phyloP scores from a whole-genome alignment of 179 eudicot species.

The Carnegiea gigantea region DNA sequence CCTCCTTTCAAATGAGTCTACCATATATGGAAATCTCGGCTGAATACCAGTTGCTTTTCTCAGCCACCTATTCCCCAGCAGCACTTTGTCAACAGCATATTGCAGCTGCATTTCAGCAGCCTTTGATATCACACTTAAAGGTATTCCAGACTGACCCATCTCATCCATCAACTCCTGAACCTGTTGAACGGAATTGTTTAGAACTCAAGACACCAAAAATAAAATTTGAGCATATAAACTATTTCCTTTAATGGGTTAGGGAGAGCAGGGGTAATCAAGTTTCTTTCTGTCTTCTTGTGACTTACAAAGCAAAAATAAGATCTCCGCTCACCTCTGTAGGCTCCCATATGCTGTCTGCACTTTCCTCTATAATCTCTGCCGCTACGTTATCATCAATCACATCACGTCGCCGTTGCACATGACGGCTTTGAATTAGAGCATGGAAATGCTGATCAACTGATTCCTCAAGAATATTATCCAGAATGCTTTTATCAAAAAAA shows the following conservation, averaged over 20 bases:
- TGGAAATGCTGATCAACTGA: slow-evolving; percentile 88
- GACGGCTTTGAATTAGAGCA: slow-evolving; percentile 71
- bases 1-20: slow-evolving; percentile 95
- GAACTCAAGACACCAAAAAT: neutral
- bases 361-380: slow-evolving; percentile 70
- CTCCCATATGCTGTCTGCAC: slow-evolving; percentile 72
- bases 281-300: neutral
- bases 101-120: slow-evolving; percentile 82
- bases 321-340: slow-evolving; percentile 75
- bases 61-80: slow-evolving; percentile 94
- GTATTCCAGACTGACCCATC: slow-evolving; percentile 70
- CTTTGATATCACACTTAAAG: slow-evolving; percentile 78
- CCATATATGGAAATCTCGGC: slow-evolving; percentile 89
- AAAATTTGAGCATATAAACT: neutral
- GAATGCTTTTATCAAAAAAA: slow-evolving; percentile 80
- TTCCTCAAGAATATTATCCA: slow-evolving; percentile 91
- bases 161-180: slow-evolving; percentile 85
- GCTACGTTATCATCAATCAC: slow-evolving; percentile 68
- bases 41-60: slow-evolving; percentile 90
- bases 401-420: slow-evolving; percentile 66
- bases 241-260: neutral
- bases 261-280: neutral
- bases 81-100: slow-evolving; percentile 70
- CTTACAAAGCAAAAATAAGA: neutral
- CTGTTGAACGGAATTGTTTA: slow-evolving; percentile 36